phyloP scores from a whole-genome alignment of 306 rosid species.

The Cucumis hystrix region DNA sequence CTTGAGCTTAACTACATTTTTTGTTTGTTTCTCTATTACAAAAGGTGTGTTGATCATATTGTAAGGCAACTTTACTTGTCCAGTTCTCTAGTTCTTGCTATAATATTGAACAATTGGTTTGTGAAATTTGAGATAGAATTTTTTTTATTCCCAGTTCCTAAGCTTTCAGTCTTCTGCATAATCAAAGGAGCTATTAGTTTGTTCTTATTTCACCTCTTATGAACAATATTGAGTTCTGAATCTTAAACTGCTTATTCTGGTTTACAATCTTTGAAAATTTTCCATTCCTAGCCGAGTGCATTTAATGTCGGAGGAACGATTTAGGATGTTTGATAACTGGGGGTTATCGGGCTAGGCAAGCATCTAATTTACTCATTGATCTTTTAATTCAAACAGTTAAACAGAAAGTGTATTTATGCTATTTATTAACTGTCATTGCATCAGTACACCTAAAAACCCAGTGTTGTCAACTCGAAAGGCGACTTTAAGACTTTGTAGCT shows the following conservation, averaged over 20 bases:
- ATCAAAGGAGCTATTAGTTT: not conserved
- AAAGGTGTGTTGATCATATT: constrained; percentile 73
- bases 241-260: not conserved
- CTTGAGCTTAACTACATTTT: constrained; percentile 37
- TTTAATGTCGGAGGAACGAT: not conserved
- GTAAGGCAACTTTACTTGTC: constrained; percentile 40
- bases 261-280: not conserved
- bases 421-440: not conserved
- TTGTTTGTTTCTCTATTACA: constrained; percentile 35
- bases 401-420: not conserved
- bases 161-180: not conserved
- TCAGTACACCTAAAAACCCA: not conserved
- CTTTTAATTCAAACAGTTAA: not conserved
- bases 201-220: not conserved
- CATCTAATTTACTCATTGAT: not conserved
- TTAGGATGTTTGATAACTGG: not conserved
- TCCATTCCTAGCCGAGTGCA: not conserved
- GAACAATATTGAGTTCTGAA: not conserved
- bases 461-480: not conserved
- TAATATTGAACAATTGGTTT: constrained; percentile 58
- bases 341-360: not conserved
- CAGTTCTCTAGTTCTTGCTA: constrained; percentile 44
- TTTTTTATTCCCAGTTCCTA: constrained; percentile 3
- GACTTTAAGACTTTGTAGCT: not conserved
- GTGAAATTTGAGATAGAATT: constrained; percentile 46